phyloP scores from a whole-genome alignment of 768 basidiomycete genomes.

The Nevesoporus exiguus region DNA sequence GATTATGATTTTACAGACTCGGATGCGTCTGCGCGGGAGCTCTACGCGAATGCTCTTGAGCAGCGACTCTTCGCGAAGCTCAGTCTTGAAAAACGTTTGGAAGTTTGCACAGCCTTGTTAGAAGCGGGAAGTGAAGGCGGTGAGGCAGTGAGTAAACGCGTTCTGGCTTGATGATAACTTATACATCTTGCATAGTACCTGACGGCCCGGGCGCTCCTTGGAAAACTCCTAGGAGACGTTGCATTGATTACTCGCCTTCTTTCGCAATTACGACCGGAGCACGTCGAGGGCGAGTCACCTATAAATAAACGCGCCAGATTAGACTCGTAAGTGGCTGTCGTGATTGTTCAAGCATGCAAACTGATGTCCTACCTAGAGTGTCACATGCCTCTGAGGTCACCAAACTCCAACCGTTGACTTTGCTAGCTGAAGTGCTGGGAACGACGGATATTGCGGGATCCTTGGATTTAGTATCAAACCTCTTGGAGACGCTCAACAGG shows the following conservation, averaged over 20 bases:
- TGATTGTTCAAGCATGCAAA: not conserved
- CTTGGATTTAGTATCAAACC: conserved; percentile 61
- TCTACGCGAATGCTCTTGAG: conserved; percentile 46
- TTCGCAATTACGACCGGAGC: conserved; percentile 43
- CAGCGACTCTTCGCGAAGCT: conserved; percentile 56
- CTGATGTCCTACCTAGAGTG: conserved; percentile 3
- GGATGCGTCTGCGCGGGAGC: conserved; percentile 35
- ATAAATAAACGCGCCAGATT: conserved; percentile 65
- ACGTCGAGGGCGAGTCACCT: conserved; percentile 41
- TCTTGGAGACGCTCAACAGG: conserved; percentile 70
- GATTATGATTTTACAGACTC: conserved; percentile 34
- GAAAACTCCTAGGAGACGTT: conserved; percentile 46
- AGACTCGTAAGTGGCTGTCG: conserved; percentile 49
- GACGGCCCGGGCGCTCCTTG: conserved; percentile 48
- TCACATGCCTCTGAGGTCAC: conserved; percentile 34
- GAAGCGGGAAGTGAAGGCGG: conserved; percentile 45
- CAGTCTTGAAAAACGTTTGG: conserved; percentile 48
- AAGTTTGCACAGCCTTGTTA: conserved; percentile 56
- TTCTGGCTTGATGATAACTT: not conserved
- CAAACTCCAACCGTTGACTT: conserved; percentile 45
- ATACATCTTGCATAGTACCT: conserved; percentile 34
- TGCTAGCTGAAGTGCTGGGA: conserved; percentile 69
- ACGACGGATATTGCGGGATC: conserved; percentile 65
- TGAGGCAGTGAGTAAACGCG: conserved; percentile 42
- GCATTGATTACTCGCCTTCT: conserved; percentile 53